Base-by-base conservation (phyloP, 2,329 filamentous ascomycete genomes). In the Mycocentrospora acerina region DNA sequence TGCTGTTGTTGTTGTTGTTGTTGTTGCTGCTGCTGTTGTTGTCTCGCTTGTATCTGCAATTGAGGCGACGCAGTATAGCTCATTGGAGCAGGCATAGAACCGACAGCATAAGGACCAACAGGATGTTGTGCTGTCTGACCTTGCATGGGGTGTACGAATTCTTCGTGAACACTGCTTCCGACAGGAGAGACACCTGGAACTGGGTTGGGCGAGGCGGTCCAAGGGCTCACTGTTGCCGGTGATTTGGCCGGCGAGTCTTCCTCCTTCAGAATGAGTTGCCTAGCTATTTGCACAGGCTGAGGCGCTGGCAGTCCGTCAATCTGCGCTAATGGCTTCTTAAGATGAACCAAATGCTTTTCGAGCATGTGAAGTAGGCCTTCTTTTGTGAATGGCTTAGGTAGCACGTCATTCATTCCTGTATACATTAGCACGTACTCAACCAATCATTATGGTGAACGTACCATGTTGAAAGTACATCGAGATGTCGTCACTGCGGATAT, bases 381-480 rank as follows among this genome's bases (percentile, higher is more conserved):
- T 53, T 86, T 86, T 1, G 93, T 98, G 65, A 98, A 98, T 0
- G 93, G 93, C 63, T 98, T 98, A 0, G 93, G 91, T 44, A 98
- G 73, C 13, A 98, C 91, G 60, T 95, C 93, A 60, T 95, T 94
- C 90, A 98, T 96, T 29, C 91, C 90, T 95, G 54, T 15, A 18
- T 4, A 13, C 24, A 53, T 74, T 39, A 71, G 56, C 24, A n/a
- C 8, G 27, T 16, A 5, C 7, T 26, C 15, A 17, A 8, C 7
- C 14, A 8, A 12, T 26, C 17, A 14, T n/a, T 7, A 4, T 24
- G 13, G 8, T 6, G 15, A 6, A 59, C 85, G 74, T 78, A 93
- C 90, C 93, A 71, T 95, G 90, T 58, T 91, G 85, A 72, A 96
- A 97, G 65, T 98, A 98, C 72, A 94, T 90, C 37, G 91, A 88